Percentiles rank a stretch among this genome's conserved stretches.
phyloP scores from a whole-genome alignment of 164 flowering plant genomes.

The Kalanchoe fedtschenkoi region DNA sequence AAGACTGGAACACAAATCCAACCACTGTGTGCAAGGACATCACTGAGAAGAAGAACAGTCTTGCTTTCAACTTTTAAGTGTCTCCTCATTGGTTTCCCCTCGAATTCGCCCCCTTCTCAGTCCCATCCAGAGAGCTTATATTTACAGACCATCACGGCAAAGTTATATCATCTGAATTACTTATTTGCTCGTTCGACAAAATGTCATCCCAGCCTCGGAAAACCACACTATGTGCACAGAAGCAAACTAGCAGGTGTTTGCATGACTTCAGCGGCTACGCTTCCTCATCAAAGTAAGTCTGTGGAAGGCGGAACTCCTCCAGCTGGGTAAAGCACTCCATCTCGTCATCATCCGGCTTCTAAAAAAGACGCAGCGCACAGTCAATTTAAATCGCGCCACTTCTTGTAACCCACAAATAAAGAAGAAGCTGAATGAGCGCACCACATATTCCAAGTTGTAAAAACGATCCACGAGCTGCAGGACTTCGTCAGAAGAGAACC shows the following conservation, averaged over 20 bases:
- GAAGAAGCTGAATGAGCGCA: slow-evolving; percentile 17
- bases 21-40: too few species aligned
- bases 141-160: not conserved
- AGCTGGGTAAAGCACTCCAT: slow-evolving; percentile 53
- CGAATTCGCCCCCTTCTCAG: not conserved
- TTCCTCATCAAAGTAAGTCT: slow-evolving; percentile 59
- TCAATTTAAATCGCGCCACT: not conserved
- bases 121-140: not conserved
- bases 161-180: too few species aligned
- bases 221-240: too few species aligned
- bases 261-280: too few species aligned
- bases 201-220: too few species aligned
- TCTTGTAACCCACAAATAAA: not conserved
- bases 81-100: too few species aligned
- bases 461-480: slow-evolving; percentile 87
- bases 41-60: too few species aligned
- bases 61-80: too few species aligned
- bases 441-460: slow-evolving; percentile 93
- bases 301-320: slow-evolving; percentile 81
- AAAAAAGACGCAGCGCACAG: slow-evolving; percentile 10
- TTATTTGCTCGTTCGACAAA: too few species aligned
- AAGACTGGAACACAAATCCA: too few species aligned
- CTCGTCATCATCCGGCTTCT: slow-evolving; percentile 92
- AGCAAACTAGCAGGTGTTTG: too few species aligned
- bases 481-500: slow-evolving; percentile 82